These are phyloP conservation scores for Excoecaria cochinchinensis DNA, from an alignment of 345 rosid genomes.

Conservation along the genomic window DNA sequence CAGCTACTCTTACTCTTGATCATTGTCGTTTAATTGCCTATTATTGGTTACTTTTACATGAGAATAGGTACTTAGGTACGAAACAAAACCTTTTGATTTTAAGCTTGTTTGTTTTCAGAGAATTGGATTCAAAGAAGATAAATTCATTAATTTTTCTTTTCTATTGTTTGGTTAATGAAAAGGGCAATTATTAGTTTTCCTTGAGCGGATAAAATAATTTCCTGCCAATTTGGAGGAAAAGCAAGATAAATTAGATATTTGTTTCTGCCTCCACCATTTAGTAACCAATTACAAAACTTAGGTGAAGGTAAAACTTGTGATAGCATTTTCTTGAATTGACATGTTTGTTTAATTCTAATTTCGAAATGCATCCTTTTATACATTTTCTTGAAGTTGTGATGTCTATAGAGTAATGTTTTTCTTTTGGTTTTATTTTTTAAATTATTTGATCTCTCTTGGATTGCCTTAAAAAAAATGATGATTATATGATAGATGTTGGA, in stretches of 20 bases:
- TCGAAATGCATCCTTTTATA: background rate
- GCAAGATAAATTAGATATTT: too few relatives aligned
- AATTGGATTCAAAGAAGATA: too few relatives aligned
- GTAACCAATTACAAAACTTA: background rate
- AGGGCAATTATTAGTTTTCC: too few relatives aligned
- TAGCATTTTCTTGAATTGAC: background rate
- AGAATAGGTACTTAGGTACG: too few relatives aligned
- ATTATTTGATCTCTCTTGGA: background rate
- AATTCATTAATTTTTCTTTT: too few relatives aligned
- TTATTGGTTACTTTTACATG: background rate
- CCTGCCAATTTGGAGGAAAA: too few relatives aligned
- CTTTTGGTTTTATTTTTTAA: too few relatives aligned
- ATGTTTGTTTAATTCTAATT: background rate
- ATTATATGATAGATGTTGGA: slow-evolving; percentile 69
- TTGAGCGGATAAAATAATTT: too few relatives aligned
- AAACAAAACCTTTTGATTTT: background rate
- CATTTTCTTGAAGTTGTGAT: background rate
- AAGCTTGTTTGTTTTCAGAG: background rate
- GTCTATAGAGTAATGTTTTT: background rate
- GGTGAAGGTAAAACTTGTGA: background rate
- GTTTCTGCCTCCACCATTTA: too few relatives aligned
- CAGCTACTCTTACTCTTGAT: background rate
- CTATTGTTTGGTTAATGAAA: too few relatives aligned
- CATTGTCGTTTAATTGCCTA: background rate
- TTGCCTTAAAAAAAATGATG: background rate